phyloP scores from a whole-genome alignment of 768 basidiomycete species.

The Lactarius deliciosus region DNA sequence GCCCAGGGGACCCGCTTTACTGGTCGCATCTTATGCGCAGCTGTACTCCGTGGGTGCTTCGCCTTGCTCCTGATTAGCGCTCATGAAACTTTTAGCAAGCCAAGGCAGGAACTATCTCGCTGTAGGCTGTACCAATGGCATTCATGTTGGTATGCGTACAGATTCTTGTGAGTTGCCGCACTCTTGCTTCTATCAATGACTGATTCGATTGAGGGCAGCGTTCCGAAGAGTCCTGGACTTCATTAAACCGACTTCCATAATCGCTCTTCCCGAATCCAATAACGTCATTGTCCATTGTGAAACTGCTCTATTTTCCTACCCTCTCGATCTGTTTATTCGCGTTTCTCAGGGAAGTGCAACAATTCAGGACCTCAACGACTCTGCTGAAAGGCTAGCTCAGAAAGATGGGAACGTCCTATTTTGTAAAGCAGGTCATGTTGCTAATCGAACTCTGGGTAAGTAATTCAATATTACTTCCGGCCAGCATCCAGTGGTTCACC shows the following conservation, averaged over 20 bases:
- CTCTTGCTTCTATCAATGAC: constrained; percentile 6
- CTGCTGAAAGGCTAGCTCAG: constrained; percentile 60
- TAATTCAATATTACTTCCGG: constrained; percentile 8
- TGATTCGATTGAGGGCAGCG: constrained; percentile 40
- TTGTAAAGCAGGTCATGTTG: constrained; percentile 54
- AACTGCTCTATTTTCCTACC: constrained; percentile 58
- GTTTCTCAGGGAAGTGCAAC: constrained; percentile 52
- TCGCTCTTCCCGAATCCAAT: constrained; percentile 59
- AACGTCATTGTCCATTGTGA: constrained; percentile 69
- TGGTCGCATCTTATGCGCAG: constrained; percentile 59
- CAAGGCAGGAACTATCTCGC: constrained; percentile 58
- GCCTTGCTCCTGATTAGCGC: background rate
- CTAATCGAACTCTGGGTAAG: constrained; percentile 57
- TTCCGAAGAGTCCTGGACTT: constrained; percentile 57
- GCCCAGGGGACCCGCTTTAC: constrained; percentile 42
- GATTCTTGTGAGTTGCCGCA: constrained; percentile 48
- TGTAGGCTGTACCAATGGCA: constrained; percentile 63
- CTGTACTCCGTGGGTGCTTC: constrained; percentile 56
- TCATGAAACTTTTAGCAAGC: constrained; percentile 40
- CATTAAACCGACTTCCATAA: constrained; percentile 51
- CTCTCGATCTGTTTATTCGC: constrained; percentile 66
- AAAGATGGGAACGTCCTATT: constrained; percentile 59
- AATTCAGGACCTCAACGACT: constrained; percentile 49
- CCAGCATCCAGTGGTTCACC: constrained; percentile 6
- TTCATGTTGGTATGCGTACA: constrained; percentile 61